Base-by-base conservation (phyloP, 192 early-diverging fungal genomes). In the Helicostylum pulchrum region DNA sequence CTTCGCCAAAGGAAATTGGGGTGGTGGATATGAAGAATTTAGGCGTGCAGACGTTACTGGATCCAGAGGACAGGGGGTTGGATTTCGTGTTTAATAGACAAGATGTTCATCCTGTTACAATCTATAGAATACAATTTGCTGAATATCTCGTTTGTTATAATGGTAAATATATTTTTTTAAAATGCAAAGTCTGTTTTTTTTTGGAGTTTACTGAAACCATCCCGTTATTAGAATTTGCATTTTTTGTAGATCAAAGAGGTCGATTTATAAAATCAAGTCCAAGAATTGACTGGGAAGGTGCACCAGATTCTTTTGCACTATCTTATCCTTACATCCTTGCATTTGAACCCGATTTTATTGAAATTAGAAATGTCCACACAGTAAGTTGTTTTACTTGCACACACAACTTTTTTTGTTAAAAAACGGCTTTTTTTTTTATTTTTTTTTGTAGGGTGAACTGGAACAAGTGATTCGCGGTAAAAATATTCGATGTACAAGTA, bases 101-200 rank as follows among this genome's bases (percentile, higher is more conserved):
- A 61, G 85, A 85, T 50, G 69, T 92, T 15, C 86, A 86, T 56
- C 92, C 95, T 12, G 83, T 95, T 45, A 82, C 89, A 4, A 83
- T 98, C 49, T 96, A 92, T 77, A 81, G 92, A 20, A 79, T 93
- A 34, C 78, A 82, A 19, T 79, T 86, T 48, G 87, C 90, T 1
- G 85, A 92, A 72, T 95, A 93, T 68, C 64, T 98, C 17, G 81
- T 98, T n/a, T 96, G 94, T 74, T 98, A 98, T 72, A 88, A 94
- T 77, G 85, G 90, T 92, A 26, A 55, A 3, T 49, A 7, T 49
- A 11, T n/a, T n/a, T 49, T 21, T 5, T 48, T 48, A 17, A 48
- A 48, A 49, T 12, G 0, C 26, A 32, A 4, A 17, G 2, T 14
- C 7, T 14, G 19, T 6, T 46, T 34, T 19, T 21, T 30, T 26